Base-by-base conservation (phyloP, 1,284 basidiomycete species). In the Leccinum angustisporum region DNA sequence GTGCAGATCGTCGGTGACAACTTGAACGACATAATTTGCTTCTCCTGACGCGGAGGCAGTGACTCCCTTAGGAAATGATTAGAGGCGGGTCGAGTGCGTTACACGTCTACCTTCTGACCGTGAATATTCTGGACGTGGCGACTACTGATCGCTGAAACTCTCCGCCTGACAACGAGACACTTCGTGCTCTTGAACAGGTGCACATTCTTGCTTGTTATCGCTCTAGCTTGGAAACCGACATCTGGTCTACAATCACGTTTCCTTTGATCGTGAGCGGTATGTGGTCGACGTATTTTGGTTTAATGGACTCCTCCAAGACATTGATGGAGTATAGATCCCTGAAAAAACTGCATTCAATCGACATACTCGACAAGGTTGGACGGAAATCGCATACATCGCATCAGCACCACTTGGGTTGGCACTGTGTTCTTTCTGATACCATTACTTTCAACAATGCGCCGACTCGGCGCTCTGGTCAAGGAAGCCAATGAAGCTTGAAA, bases 91-190 rank as follows among this genome's bases (percentile, higher is more conserved):
- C 33, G 33, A 34, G 33, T 34, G 11, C 33, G 0, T 66, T 71
- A 88, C 89, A 98, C 93, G 73, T 98, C 95, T 54, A 95, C 96
- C 62, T 79, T 85, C 76, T 97, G 93, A 63, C 1, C 11, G 40
- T 43, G 10, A 43, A 4, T 18, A 10, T n/a, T 40, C 16, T 40
- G 38, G 9, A 40, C 38, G 13, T 14, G 6, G 34, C 34, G 34
- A 14, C 14, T 14, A 36, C 13, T 7, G 5, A 40, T n/a, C 16
- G 2, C 16, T 10, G 9, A 1, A 40, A 40, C 4, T 40, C 4
- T 2, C 38, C 38, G 4, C 14, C 14, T 8, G 36, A 38, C 16
- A 40, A 40, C 4, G 38, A 40, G 16, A 34, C 11, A 40, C 38
- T n/a, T n/a, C 38, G 9, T 8, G n/a, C 16, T n/a, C 0, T 5